phyloP scores from a whole-genome alignment of 164 flowering plant species.

The Pachysandra terminalis region DNA sequence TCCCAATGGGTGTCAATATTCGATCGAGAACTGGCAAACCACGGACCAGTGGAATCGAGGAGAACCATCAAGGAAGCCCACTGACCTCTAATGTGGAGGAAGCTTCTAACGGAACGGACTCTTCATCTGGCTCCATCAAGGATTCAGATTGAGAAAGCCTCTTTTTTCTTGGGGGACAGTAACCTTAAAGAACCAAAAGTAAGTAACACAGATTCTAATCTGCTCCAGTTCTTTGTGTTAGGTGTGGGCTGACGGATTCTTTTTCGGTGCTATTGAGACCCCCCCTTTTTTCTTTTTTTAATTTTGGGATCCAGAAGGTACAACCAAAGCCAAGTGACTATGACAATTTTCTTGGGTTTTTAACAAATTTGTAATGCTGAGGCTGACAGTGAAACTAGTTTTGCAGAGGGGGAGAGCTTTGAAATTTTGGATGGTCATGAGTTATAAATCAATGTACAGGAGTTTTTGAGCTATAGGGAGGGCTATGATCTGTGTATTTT shows the following conservation, averaged over 20 bases:
- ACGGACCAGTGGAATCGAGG: slow-evolving; percentile 37
- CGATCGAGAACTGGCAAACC: slow-evolving; percentile 53
- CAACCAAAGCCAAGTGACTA: neutral
- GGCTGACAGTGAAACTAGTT: slow-evolving; percentile 10
- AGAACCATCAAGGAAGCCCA: slow-evolving; percentile 46
- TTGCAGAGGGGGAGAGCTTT: slow-evolving; percentile 7
- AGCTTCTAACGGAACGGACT: slow-evolving; percentile 33
- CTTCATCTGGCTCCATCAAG: slow-evolving; percentile 47
- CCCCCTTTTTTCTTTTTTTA: slow-evolving; percentile 8
- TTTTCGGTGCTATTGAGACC: slow-evolving; percentile 8
- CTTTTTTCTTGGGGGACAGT: slow-evolving; percentile 23
- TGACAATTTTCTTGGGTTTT: neutral
- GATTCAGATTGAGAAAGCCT: slow-evolving; percentile 34
- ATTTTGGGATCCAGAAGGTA: slow-evolving; percentile 14
- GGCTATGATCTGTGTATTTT: slow-evolving; percentile 10
- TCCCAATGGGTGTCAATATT: slow-evolving; percentile 73
- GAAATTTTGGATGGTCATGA: slow-evolving; percentile 9
- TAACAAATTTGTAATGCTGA: slow-evolving; percentile 5
- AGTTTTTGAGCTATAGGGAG: slow-evolving; percentile 16
- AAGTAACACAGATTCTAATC: slow-evolving; percentile 13
- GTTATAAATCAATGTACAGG: slow-evolving; percentile 19
- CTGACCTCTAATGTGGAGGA: slow-evolving; percentile 43
- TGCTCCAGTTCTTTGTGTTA: neutral
- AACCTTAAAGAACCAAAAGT: slow-evolving; percentile 21
- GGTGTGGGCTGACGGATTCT: slow-evolving; percentile 12